These are phyloP conservation scores for Solanum medicagineum DNA, from an alignment of 257 asterid genomes.

Conservation along the genomic window DNA sequence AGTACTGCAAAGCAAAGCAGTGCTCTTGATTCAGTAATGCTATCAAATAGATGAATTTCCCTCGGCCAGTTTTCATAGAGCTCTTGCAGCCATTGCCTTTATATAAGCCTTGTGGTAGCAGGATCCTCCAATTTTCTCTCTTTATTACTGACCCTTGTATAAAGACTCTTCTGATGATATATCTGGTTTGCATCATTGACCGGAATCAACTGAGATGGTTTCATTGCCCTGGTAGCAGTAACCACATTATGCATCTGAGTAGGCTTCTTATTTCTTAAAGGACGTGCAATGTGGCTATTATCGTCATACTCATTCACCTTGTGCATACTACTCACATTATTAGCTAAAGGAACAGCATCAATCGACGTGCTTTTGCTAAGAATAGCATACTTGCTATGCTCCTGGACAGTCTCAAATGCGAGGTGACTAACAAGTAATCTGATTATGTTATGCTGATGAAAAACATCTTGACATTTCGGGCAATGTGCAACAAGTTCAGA, in stretches of 20 bases:
- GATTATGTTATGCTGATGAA: constrained; percentile 22
- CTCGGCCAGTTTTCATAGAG: constrained; percentile 66
- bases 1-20: constrained; percentile 60
- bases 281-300: background rate
- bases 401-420: constrained; percentile 25
- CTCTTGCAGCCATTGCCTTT: constrained; percentile 80
- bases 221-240: background rate
- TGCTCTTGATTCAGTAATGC: constrained; percentile 80
- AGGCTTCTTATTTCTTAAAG: background rate
- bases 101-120: constrained; percentile 45
- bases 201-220: background rate
- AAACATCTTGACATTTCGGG: constrained; percentile 32
- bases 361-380: constrained; percentile 20
- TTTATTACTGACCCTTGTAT: constrained; percentile 27
- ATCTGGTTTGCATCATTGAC: background rate
- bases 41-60: constrained; percentile 60
- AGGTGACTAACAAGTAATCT: constrained; percentile 30
- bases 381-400: constrained; percentile 25
- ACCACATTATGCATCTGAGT: background rate
- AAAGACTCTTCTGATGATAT: constrained; percentile 18
- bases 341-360: constrained; percentile 19
- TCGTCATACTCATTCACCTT: background rate
- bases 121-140: constrained; percentile 74
- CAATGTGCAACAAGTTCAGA: constrained; percentile 25
- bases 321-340: background rate